Conservation (phyloP, 371 early-diverging fungal genomes). For the Mucor irregularis region DNA sequence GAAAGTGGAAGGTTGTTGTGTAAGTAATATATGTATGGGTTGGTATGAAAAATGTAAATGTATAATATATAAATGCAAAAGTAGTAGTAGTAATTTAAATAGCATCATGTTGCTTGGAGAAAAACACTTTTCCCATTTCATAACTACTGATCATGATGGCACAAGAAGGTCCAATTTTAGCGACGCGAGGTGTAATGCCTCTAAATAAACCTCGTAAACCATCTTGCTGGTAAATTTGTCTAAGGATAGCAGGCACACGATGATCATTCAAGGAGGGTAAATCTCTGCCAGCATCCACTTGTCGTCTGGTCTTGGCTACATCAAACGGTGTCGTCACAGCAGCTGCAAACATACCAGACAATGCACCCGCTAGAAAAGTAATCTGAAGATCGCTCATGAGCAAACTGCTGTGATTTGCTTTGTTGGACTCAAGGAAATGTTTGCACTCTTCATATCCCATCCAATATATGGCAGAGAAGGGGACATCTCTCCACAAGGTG, state of each 20-base stretch:
- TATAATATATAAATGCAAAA: too few species aligned
- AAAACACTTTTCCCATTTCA: conserved; percentile 69
- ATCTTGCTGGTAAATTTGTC: conserved; percentile 65
- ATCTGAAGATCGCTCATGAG: conserved; percentile 47
- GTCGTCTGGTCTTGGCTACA: conserved; percentile 90
- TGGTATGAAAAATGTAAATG: too few species aligned
- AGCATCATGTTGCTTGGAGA: conserved; percentile 26
- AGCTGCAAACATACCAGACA: conserved; percentile 84
- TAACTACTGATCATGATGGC: conserved; percentile 94
- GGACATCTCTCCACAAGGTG: conserved; percentile 94
- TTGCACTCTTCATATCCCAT: conserved; percentile 81
- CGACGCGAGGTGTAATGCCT: conserved; percentile 74
- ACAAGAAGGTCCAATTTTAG: conserved; percentile 93
- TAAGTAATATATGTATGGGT: too few species aligned
- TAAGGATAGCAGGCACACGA: conserved; percentile 32
- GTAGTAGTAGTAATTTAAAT: too few species aligned
- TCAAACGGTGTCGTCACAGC: conserved; percentile 93
- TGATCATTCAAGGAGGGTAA: conserved; percentile 19
- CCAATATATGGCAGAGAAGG: conserved; percentile 92
- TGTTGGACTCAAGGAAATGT: background rate
- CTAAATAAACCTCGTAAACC: conserved; percentile 77
- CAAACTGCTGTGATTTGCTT: background rate
- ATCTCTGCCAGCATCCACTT: conserved; percentile 53
- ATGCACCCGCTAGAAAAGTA: conserved; percentile 73
- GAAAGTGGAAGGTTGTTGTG: too few species aligned